Percentiles rank a stretch among this genome's conserved stretches.
phyloP scores from a whole-genome alignment of 2,329 filamentous ascomycete genomes.

The Zymoseptoria pseudotritici region DNA sequence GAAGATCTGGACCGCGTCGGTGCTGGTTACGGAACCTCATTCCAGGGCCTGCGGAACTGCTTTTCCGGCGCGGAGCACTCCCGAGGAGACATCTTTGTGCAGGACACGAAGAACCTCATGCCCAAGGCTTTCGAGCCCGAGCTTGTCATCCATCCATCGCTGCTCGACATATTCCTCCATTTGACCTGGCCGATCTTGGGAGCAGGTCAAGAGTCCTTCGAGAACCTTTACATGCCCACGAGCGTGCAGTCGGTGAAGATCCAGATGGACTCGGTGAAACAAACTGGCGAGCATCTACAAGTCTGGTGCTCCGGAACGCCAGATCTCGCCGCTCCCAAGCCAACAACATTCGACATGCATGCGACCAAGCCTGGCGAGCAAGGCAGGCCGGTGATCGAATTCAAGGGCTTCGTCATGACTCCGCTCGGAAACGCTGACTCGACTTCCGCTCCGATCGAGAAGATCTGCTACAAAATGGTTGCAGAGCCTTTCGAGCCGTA shows the following conservation, averaged over 20 bases:
- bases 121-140: background rate
- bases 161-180: conserved; percentile 2
- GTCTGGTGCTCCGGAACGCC: background rate
- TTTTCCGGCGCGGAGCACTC: background rate
- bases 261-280: conserved; percentile 1
- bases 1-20: background rate
- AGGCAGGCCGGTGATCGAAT: background rate
- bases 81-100: background rate
- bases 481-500: background rate
- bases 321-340: background rate
- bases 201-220: background rate
- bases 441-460: background rate
- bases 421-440: background rate
- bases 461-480: background rate
- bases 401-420: background rate
- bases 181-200: conserved; percentile 1
- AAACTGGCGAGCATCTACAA: conserved; percentile 10
- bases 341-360: background rate
- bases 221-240: conserved; percentile 1
- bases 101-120: background rate
- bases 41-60: background rate
- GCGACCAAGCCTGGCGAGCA: background rate
- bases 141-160: background rate
- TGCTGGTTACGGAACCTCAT: background rate
- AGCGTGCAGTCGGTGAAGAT: background rate